Evolutionary conservation across 306 rosid genomes (phyloP), one percentile per base, ranked within the genome.

Genomic region (Vigna trinervia): DNA sequence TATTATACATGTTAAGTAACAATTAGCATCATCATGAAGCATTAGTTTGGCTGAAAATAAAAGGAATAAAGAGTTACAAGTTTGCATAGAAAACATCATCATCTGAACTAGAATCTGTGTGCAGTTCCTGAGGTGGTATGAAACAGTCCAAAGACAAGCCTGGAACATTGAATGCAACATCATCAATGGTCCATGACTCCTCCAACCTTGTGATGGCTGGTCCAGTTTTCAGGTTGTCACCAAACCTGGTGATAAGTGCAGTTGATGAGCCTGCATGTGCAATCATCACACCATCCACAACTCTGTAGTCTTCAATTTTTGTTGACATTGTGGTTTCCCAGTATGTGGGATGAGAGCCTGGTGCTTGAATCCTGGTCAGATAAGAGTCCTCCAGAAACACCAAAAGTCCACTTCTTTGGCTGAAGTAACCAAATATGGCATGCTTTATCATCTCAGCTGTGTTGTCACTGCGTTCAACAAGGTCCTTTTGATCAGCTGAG

Each of bases 301-400:
- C 6, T 63, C 90, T 88, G 14, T 95, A 95, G 30, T 95, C 97
- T 10, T 88, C 92, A 15, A 95, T 89, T 17, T 71, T 88, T 0
- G 98, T 89, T 0, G 95, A 87, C 97, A 95, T 95, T 12, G 98
- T 80, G 22, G 98, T 95, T 79, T 95, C 98, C 98, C 98, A 95
- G 30, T 95, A 95, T 39, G 81, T 87, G 7, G 97, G 97, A 48
- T 89, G 81, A 23, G 89, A 64, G 12, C 98, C 98, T 59, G 96
- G 96, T 15, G 93, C 85, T 66, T 95, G 98, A 63, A 95, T 92
- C 81, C 98, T 86, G 17, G 97, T 95, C 3, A 95, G 80, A 77
- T 90, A 92, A 1, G 98, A 95, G 73, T 95, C 98, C 71, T 95
- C 97, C 2, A 95, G 66, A 62, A 78, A 43, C 26, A 89, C 96